A percentile compares a stretch with the other conserved stretches of the same genome.
These are phyloP conservation scores for Berberis vulgaris DNA, from an alignment of 164 flowering plant genomes.

Conservation along the genomic window DNA sequence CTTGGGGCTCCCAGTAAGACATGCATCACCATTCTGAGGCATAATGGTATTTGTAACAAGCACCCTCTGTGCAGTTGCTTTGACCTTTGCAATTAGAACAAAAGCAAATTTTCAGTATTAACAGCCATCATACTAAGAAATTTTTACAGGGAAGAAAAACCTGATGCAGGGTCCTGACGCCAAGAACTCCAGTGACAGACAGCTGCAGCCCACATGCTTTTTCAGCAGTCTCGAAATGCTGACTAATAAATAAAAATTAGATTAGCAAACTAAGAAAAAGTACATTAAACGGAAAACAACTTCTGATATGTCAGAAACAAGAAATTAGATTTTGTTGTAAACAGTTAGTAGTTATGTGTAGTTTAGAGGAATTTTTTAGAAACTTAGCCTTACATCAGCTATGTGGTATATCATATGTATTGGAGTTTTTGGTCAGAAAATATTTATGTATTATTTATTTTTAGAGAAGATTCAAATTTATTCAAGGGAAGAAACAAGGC, in stretches of 20 bases:
- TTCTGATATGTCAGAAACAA: not conserved
- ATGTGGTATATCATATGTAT: no score
- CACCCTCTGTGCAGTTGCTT: slow-evolving; percentile 73
- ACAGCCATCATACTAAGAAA: not conserved
- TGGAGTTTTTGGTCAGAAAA: no score
- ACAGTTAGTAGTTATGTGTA: no score
- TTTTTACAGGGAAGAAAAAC: slow-evolving; percentile 21
- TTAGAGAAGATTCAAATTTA: no score
- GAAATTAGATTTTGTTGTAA: no score
- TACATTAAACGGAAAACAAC: not conserved
- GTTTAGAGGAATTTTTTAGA: no score
- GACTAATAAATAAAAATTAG: slow-evolving; percentile 21
- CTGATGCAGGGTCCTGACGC: slow-evolving; percentile 79
- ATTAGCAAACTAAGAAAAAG: not conserved
- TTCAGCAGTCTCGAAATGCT: slow-evolving; percentile 53
- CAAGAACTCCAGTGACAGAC: slow-evolving; percentile 75
- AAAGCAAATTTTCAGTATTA: not conserved
- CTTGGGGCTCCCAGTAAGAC: slow-evolving; percentile 7
- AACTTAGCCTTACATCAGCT: no score
- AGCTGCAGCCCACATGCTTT: slow-evolving; percentile 52
- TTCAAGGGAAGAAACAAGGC: no score
- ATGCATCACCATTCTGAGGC: slow-evolving; percentile 13
- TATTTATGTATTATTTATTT: no score
- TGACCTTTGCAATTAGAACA: slow-evolving; percentile 29
- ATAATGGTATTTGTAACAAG: slow-evolving; percentile 40